Conservation (phyloP, 1,284 basidiomycete species). For the Tausonia pullulans region DNA sequence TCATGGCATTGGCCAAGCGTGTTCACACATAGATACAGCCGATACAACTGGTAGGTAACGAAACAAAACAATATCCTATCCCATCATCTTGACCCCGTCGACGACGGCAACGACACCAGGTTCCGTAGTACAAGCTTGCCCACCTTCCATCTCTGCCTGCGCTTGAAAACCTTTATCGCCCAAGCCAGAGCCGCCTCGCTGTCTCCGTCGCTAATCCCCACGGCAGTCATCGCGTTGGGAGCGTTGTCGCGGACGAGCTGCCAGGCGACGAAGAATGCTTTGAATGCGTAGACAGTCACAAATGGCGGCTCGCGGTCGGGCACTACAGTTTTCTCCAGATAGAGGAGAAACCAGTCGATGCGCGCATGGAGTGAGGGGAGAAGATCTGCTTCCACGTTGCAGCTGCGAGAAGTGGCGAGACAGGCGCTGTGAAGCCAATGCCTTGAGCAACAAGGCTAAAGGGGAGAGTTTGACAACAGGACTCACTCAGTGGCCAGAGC, state of each 20-base stretch:
- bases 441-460: neutral
- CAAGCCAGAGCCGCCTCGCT: conserved; percentile 10
- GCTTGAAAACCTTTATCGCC: conserved; percentile 5
- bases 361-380: conserved; percentile 20
- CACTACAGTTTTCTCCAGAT: conserved; percentile 17
- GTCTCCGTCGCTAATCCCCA: conserved; percentile 7
- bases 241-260: conserved; percentile 19
- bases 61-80: too few species aligned
- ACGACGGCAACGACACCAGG: conserved; percentile 4
- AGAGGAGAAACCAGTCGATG: conserved; percentile 22
- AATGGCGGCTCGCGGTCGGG: conserved; percentile 21
- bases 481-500: conserved; percentile 26
- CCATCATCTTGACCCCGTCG: neutral
- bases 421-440: conserved; percentile 8
- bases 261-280: conserved; percentile 23
- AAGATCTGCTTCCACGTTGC: conserved; percentile 18
- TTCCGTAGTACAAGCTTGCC: conserved; percentile 12
- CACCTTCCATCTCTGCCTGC: conserved; percentile 11
- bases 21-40: too few species aligned
- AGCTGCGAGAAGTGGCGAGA: conserved; percentile 13
- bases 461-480: neutral
- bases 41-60: too few species aligned
- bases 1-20: too few species aligned
- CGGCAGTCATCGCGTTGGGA: conserved; percentile 4
- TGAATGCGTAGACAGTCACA: conserved; percentile 24